Conservation (phyloP, 2,329 filamentous ascomycete species). For the Microascus cirrosus region DNA sequence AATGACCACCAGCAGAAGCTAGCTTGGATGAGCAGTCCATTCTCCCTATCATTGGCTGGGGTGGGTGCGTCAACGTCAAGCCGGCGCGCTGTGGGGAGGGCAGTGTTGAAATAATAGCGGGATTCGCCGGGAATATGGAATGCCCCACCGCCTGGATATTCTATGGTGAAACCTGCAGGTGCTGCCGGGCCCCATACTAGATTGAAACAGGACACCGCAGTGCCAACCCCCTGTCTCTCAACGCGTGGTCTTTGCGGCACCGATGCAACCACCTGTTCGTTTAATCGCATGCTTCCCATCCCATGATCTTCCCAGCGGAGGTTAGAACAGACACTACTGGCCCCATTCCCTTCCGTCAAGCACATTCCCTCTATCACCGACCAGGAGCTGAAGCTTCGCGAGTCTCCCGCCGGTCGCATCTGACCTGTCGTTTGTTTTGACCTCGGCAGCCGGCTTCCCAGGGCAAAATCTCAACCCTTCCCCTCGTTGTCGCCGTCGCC, state of each 20-base stretch:
- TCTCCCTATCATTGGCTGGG: not conserved
- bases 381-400: not conserved
- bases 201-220: not conserved
- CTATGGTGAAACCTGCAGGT: not conserved
- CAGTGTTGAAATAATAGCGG: not conserved
- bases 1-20: not conserved
- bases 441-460: conserved; percentile 4
- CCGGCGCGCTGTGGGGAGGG: not conserved
- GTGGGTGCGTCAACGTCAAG: not conserved
- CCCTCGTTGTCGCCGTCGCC: not conserved
- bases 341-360: not conserved
- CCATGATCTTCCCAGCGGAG: not conserved
- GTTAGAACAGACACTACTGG: not conserved
- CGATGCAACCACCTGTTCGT: not conserved
- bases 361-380: not conserved
- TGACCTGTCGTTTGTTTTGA: not conserved
- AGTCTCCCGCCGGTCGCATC: not conserved
- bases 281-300: not conserved
- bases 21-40: not conserved
- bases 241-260: not conserved
- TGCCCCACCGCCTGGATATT: not conserved
- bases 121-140: not conserved
- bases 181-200: not conserved
- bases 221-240: not conserved
- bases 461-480: not conserved